Base-by-base conservation (phyloP, 2,329 filamentous ascomycete species). In the Ramularia endophylla region DNA sequence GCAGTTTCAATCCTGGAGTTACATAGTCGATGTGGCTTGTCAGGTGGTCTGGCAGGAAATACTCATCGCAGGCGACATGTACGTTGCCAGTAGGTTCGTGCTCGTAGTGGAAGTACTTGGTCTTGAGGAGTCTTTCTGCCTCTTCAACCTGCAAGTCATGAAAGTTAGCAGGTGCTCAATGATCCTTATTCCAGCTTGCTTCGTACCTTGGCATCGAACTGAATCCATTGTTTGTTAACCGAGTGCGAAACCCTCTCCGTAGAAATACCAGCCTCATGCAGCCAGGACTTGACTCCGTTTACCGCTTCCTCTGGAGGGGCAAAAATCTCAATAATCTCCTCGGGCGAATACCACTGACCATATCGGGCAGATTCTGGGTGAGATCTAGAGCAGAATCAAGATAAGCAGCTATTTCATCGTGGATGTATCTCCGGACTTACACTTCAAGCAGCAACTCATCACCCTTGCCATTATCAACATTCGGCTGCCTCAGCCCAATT, bases 41-140 rank as follows among this genome's bases (percentile, higher is more conserved):
- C 9, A 77, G 55, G 28, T 67, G 53, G 27, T 64, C 60, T 1
- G 74, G 74, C 5, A 78, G 18, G 11, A 46, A 57, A 50, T 74
- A 62, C 59, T 50, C 51, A 42, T 63, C 61, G 40, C 63, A 66
- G 25, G 60, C 65, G 17, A 68, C 56, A 18, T 63, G 61, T 38
- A 58, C 56, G 28, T 58, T 59, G 2, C 71, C 76, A 38, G 73
- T 61, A 7, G 71, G 64, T 7, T 71, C 71, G 58, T 79, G 74
- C 57, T 82, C 77, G 47, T 76, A 74, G 30, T 79, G 70, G 42
- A 78, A 76, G 36, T 74, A 78, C 50, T 80, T 77, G 41, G 65
- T 57, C 46, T 61, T 55, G 5, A 69, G 53, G 5, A 71, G 51
- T 12, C 38, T 36, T 20, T 70, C 67, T 2, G 61, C 61, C 34